These are phyloP conservation scores for Miscanthus lutarioriparius DNA, from an alignment of 176 grass and related monocot genomes.

Conservation along the genomic window DNA sequence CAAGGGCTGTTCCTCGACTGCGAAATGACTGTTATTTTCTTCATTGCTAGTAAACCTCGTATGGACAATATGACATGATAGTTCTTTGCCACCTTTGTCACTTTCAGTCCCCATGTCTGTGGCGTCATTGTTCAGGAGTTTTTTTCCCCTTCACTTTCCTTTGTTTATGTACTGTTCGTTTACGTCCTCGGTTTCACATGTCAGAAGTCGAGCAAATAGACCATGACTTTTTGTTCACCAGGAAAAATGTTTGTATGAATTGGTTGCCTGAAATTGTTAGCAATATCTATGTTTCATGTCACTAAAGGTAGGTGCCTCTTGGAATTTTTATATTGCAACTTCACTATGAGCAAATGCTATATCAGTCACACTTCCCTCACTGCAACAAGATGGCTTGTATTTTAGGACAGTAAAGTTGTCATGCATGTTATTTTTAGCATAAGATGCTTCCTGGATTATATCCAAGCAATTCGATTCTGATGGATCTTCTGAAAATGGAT, in stretches of 20 bases:
- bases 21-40: constrained; percentile 29
- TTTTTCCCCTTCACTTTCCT: not conserved
- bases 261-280: not conserved
- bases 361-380: not conserved
- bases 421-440: not conserved
- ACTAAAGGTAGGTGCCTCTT: not conserved
- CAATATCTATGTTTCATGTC: not conserved
- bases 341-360: not conserved
- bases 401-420: not conserved
- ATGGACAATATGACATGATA: constrained; percentile 4
- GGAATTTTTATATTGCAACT: not conserved
- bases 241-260: not conserved
- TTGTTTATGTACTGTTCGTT: not conserved
- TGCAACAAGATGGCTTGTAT: not conserved
- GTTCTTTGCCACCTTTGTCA: constrained; percentile 1
- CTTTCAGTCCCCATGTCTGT: constrained; percentile 23
- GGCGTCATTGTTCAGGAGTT: not conserved
- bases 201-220: not conserved
- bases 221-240: not conserved
- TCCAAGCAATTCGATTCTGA: not conserved
- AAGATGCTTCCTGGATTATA: not conserved
- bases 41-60: not conserved
- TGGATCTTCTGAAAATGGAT: constrained; percentile 24
- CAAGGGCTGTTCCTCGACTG: constrained; percentile 28
- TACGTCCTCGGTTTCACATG: not conserved